These are phyloP conservation scores for Cucurbitaria berberidis DNA, from an alignment of 2,329 filamentous ascomycete species.

Conservation along the genomic window DNA sequence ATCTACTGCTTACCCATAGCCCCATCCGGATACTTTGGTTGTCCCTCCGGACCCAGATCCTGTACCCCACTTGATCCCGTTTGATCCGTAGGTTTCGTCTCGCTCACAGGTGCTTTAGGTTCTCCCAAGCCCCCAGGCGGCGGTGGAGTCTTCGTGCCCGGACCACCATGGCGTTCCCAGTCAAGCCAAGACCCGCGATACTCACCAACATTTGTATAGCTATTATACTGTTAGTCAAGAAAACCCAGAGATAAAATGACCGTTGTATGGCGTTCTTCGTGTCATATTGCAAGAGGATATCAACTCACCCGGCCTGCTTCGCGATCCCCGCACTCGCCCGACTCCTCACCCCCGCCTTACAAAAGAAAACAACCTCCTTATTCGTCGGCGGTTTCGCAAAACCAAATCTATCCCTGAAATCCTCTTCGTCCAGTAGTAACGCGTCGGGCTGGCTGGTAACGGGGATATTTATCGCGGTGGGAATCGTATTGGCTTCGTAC, in stretches of 20 bases:
- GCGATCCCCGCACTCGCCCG: constrained; percentile 79
- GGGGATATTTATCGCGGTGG: constrained; percentile 81
- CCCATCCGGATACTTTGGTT: constrained; percentile 12
- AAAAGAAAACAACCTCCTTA: constrained; percentile 73
- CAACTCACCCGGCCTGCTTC: constrained; percentile 75
- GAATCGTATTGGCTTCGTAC: constrained; percentile 70
- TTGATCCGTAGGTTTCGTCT: constrained; percentile 16
- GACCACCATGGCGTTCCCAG: constrained; percentile 77
- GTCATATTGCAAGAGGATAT: too few species aligned
- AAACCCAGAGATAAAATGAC: neutral
- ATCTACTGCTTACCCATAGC: constrained; percentile 12
- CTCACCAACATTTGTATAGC: constrained; percentile 71
- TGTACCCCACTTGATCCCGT: constrained; percentile 24
- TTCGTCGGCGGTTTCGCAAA: constrained; percentile 55
- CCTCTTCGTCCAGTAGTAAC: constrained; percentile 74
- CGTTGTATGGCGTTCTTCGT: too few species aligned
- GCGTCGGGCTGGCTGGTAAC: constrained; percentile 78
- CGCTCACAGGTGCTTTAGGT: constrained; percentile 17
- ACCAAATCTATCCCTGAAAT: constrained; percentile 84
- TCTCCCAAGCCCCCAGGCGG: constrained; percentile 26
- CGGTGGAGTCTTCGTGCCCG: constrained; percentile 38
- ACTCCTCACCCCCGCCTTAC: constrained; percentile 87
- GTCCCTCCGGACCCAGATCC: constrained; percentile 15
- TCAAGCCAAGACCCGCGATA: constrained; percentile 81
- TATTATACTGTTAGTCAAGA: constrained; percentile 1